Conservation (phyloP, 2,329 filamentous ascomycete genomes). For the Nannizziopsis barbatae region DNA sequence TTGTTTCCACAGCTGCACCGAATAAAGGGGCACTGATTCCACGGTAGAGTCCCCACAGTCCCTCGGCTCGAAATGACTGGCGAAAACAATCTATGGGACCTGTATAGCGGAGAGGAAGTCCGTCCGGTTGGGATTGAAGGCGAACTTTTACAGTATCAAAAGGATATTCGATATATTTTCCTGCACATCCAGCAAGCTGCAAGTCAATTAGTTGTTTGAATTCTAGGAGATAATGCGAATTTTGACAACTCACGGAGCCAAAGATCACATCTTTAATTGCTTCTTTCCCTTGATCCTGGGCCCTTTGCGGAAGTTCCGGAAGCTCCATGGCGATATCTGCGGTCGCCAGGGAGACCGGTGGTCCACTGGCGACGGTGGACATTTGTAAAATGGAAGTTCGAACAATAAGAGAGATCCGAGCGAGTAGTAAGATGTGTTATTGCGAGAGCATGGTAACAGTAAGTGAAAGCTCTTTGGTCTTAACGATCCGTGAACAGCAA, state of each 20-base stretch:
- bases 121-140: slow-evolving; percentile 86
- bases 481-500: neutral
- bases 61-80: slow-evolving; percentile 69
- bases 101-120: slow-evolving; percentile 66
- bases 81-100: slow-evolving; percentile 90
- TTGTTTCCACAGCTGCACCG: slow-evolving; percentile 84
- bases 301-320: slow-evolving; percentile 24
- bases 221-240: neutral
- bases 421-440: slow-evolving; percentile 15
- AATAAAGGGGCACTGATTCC: slow-evolving; percentile 85
- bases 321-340: slow-evolving; percentile 31
- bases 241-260: slow-evolving; percentile 58
- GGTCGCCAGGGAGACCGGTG: slow-evolving; percentile 24
- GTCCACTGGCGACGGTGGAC: slow-evolving; percentile 6
- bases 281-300: slow-evolving; percentile 45
- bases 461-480: neutral
- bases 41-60: slow-evolving; percentile 72
- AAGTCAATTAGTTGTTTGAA: slow-evolving; percentile 5
- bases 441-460: slow-evolving; percentile 23
- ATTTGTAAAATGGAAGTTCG: slow-evolving; percentile 6
- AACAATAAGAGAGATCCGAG: neutral
- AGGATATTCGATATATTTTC: slow-evolving; percentile 95
- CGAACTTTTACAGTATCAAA: slow-evolving; percentile 98
- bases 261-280: slow-evolving; percentile 78
- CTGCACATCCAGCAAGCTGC: slow-evolving; percentile 69